Evolutionary conservation across 495 filamentous ascomycete genomes (phyloP), one percentile per base, ranked within the genome.

Genomic region (Xanthoparmelia taractica): DNA sequence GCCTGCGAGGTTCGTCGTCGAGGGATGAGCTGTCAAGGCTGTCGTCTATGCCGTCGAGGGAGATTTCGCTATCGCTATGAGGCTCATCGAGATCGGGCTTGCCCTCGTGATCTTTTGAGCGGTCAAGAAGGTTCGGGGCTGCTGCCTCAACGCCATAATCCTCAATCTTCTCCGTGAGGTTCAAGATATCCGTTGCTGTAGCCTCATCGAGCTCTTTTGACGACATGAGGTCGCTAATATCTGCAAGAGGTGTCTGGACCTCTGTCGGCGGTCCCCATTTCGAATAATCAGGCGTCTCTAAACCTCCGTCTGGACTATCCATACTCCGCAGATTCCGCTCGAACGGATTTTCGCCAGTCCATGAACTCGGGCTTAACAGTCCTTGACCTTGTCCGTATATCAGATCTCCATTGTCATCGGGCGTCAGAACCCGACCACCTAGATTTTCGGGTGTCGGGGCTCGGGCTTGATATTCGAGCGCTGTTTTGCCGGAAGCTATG

Each of bases 401-500:
- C 18, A 79, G 75, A 7, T 85, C 82, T 12, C 80, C 79, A 17
- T 87, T 73, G 27, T 87, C 87, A 59, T 88, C 83, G 0, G 84
- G 83, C 2, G 76, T 75, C 4, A 98, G 78, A 6, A 98, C 89
- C 27, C 91, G 80, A 27, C 40, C 54, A 0, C 94, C 94, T 7
- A 91, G 88, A 18, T 94, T 71, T 68, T 88, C 82, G n/a, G 96
- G 77, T 66, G 96, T 91, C 65, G 82, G 87, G 25, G 87, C 81
- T 13, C 80, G 80, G 23, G 96, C 88, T 43, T 82, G 78, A 68
- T 94, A 95, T 54, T 86, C 88, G 13, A 99, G 82, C 2, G 94
- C 94, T 68, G 87, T 90, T 68, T 87, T 88, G 33, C 87, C 93
- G 60, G 96, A 90, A 38, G 80, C 85, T 68, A 99, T 96, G 43